Conservation (phyloP, 768 basidiomycete genomes). For the Ephemerocybe angulata region DNA sequence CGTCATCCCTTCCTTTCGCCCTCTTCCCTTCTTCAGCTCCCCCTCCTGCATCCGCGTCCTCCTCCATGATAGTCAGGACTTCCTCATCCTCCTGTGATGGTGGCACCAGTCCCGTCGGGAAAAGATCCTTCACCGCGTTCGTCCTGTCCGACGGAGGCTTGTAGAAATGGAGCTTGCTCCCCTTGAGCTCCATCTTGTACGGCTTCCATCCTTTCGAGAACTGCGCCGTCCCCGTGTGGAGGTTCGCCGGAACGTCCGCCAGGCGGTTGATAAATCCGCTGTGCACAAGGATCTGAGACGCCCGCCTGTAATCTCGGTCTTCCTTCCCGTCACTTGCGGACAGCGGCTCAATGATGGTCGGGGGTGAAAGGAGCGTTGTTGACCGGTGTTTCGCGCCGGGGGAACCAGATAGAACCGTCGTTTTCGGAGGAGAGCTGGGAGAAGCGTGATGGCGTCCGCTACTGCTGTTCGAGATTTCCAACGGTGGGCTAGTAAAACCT, state of each 20-base stretch:
- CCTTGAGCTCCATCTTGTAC: slow-evolving; percentile 79
- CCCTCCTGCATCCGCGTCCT: slow-evolving; percentile 14
- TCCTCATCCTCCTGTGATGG: slow-evolving; percentile 50
- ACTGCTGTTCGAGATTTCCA: neutral
- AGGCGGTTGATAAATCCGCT: slow-evolving; percentile 76
- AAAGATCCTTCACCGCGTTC: slow-evolving; percentile 66
- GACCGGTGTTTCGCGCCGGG: slow-evolving; percentile 15
- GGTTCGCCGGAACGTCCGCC: slow-evolving; percentile 43
- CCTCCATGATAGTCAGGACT: slow-evolving; percentile 14
- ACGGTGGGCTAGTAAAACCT: neutral
- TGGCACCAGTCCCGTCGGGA: slow-evolving; percentile 62
- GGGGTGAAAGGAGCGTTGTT: slow-evolving; percentile 47
- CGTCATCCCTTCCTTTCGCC: slow-evolving; percentile 23
- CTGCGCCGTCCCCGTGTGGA: slow-evolving; percentile 13
- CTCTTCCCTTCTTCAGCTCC: slow-evolving; percentile 26
- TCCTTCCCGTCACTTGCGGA: slow-evolving; percentile 22
- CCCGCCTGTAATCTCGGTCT: slow-evolving; percentile 43
- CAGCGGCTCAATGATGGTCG: slow-evolving; percentile 42
- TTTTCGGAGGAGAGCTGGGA: neutral
- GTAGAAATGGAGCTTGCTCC: slow-evolving; percentile 82
- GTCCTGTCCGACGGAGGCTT: slow-evolving; percentile 73
- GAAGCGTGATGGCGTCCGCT: slow-evolving; percentile 10
- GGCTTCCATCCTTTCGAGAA: slow-evolving; percentile 80
- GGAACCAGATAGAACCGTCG: neutral
- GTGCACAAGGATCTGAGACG: slow-evolving; percentile 77